phyloP scores from a whole-genome alignment of 805 yeast species.

The Lipomyces yamadae region DNA sequence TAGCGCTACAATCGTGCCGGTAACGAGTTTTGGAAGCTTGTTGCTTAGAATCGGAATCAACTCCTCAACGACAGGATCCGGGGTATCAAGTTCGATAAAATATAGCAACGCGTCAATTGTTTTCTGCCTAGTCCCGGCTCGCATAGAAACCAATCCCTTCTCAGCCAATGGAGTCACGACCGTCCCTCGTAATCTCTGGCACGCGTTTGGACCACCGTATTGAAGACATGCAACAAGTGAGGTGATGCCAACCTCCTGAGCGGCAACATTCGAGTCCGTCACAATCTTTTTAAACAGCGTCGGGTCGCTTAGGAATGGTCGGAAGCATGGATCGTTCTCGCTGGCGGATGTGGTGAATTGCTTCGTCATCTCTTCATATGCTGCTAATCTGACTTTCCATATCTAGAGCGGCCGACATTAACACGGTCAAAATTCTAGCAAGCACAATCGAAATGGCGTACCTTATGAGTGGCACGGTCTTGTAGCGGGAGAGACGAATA shows the following conservation, averaged over 20 bases:
- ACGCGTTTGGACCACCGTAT: conserved; percentile 57
- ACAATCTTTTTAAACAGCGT: conserved; percentile 63
- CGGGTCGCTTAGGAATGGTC: conserved; percentile 56
- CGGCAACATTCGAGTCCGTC: conserved; percentile 83
- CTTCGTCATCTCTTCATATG: conserved; percentile 69
- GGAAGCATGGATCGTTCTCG: conserved; percentile 62
- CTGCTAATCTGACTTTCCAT: conserved; percentile 87
- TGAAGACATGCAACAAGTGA: conserved; percentile 61
- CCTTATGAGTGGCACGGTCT: conserved; percentile 69
- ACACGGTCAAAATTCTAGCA: not conserved
- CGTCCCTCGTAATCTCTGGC: conserved; percentile 48
- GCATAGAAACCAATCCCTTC: conserved; percentile 76
- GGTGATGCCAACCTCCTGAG: conserved; percentile 80
- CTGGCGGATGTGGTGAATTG: conserved; percentile 59
- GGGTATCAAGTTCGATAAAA: conserved; percentile 67
- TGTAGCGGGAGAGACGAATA: conserved; percentile 65
- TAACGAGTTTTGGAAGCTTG: conserved; percentile 76
- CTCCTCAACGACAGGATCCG: conserved; percentile 69
- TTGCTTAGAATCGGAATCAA: conserved; percentile 65
- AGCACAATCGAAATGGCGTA: conserved; percentile 42
- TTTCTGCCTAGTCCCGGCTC: conserved; percentile 73
- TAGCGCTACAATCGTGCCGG: conserved; percentile 65
- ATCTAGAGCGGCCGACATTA: conserved; percentile 39
- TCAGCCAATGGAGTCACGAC: conserved; percentile 62
- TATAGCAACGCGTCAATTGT: conserved; percentile 65